Evolutionary conservation across 768 basidiomycete genomes (phyloP).

Genomic region (Termitomyces sp.): DNA sequence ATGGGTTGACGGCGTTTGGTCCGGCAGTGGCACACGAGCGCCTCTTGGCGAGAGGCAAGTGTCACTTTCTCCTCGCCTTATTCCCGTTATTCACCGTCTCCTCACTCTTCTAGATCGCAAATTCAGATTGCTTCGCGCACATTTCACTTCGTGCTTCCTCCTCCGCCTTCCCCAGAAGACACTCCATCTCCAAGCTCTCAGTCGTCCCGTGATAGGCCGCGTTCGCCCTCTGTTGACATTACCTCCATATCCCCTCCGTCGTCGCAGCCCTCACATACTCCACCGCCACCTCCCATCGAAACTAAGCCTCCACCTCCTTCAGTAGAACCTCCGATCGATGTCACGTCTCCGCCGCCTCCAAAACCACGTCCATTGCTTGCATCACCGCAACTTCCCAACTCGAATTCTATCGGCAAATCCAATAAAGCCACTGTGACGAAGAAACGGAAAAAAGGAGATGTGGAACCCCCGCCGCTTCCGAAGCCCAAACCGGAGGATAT

Average conservation of each 20-base stretch:
- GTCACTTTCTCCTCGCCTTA: neutral
- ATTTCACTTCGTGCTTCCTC: slow-evolving; percentile 95
- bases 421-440: slow-evolving; percentile 44
- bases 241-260: slow-evolving; percentile 81
- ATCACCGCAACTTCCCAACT: slow-evolving; percentile 55
- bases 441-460: slow-evolving; percentile 69
- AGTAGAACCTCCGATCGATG: slow-evolving; percentile 31
- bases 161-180: slow-evolving; percentile 74
- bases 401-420: slow-evolving; percentile 50
- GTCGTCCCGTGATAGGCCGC: slow-evolving; percentile 58
- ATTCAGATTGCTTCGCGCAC: slow-evolving; percentile 97
- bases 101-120: slow-evolving; percentile 58
- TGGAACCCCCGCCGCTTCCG: slow-evolving; percentile 29
- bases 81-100: slow-evolving; percentile 4
- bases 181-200: slow-evolving; percentile 77
- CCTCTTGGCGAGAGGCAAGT: slow-evolving; percentile 74
- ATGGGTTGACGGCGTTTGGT: slow-evolving; percentile 98
- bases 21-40: slow-evolving; percentile 82
- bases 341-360: slow-evolving; percentile 33
- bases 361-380: slow-evolving; percentile 28
- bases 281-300: slow-evolving; percentile 49
- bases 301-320: slow-evolving; percentile 41
- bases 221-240: slow-evolving; percentile 80
- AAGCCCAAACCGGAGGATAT: slow-evolving; percentile 66
- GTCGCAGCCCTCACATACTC: slow-evolving; percentile 72